Evolutionary conservation across 176 grass and related monocot genomes (phyloP), one percentile per base, ranked within the genome.

Genomic region (Carex littledalei): DNA sequence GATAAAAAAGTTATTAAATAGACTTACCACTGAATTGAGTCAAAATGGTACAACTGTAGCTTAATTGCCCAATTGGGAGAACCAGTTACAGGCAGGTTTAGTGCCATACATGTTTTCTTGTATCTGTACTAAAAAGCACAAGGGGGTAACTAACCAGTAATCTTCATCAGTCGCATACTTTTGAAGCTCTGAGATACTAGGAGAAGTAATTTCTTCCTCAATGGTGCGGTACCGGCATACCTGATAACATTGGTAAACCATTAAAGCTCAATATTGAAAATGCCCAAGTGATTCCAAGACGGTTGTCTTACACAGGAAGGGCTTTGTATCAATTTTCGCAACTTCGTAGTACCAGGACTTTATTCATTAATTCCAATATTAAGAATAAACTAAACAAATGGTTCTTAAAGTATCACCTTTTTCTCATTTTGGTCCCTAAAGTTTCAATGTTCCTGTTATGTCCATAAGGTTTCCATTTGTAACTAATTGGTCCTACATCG

Each of bases 111-210:
- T 61, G 49, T 37, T 31, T 13, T 67, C 63, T 32, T 24, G 12
- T 67, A 37, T 64, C 2, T 54, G 12, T 43, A 55, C 34, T 11
- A 73, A 73, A 55, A 84, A 1, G 81, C 67, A 17, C 82, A 73
- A 8, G 41, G 89, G 80, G 69, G 39, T 77, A 83, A 81, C 87
- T 88, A 78, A 98, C 95, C 93, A 89, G 56, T 86, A 93, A 67
- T 98, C 95, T 91, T 98, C 95, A 59, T 98, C 91, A 0, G 90
- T 88, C 26, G 95, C 94, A 81, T 90, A 92, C 72, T 87, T 98
- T 17, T 98, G 95, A 76, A 95, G 81, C 80, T 95, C 93, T 68
- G 89, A 85, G 54, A 94, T 64, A 86, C 37, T 6, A 16, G 92
- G 92, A 87, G 85, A 80, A 68, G 55, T 87, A 78, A 95, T 84